Percentiles rank a stretch among this genome's conserved stretches.
phyloP scores from a whole-genome alignment of 441 rosid species.

The Pelargonium hybrid region DNA sequence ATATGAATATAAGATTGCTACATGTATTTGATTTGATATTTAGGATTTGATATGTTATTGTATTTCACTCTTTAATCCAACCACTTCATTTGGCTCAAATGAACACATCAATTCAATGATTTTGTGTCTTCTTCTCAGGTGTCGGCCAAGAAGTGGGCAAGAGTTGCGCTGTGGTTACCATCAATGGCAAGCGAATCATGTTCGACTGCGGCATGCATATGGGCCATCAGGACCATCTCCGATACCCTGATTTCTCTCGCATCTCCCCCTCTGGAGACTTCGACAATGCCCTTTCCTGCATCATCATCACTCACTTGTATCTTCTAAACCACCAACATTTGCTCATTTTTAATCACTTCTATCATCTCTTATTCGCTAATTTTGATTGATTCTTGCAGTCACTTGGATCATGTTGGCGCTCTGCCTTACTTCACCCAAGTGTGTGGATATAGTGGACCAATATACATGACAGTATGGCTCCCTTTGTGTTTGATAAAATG shows the following conservation, averaged over 20 bases:
- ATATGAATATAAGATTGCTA: no score
- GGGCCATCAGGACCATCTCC: slow-evolving; percentile 71
- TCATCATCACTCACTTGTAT: slow-evolving; percentile 87
- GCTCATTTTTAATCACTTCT: neutral
- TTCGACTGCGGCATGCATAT: slow-evolving; percentile 98
- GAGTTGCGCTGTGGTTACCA: slow-evolving; percentile 78
- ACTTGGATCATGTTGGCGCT: slow-evolving; percentile 91
- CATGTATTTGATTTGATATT: no score
- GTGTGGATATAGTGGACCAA: slow-evolving; percentile 70
- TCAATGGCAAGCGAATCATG: slow-evolving; percentile 80
- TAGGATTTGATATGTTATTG: no score
- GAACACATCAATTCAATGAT: no score
- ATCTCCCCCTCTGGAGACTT: slow-evolving; percentile 48
- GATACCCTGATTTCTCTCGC: slow-evolving; percentile 79
- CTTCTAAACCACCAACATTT: neutral
- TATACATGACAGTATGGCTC: slow-evolving; percentile 70
- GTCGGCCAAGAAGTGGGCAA: slow-evolving; percentile 96
- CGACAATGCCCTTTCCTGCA: slow-evolving; percentile 43
- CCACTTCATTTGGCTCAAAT: no score
- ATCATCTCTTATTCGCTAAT: neutral
- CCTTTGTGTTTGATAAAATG: neutral
- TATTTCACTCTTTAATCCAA: neutral
- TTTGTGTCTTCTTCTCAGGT: slow-evolving; percentile 26
- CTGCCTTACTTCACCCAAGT: slow-evolving; percentile 96
- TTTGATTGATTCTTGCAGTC: slow-evolving; percentile 29